Evolutionary conservation across 2,329 filamentous ascomycete genomes (phyloP), one percentile per base, ranked within the genome.

Genomic region (Dryadomyces quercivorus): DNA sequence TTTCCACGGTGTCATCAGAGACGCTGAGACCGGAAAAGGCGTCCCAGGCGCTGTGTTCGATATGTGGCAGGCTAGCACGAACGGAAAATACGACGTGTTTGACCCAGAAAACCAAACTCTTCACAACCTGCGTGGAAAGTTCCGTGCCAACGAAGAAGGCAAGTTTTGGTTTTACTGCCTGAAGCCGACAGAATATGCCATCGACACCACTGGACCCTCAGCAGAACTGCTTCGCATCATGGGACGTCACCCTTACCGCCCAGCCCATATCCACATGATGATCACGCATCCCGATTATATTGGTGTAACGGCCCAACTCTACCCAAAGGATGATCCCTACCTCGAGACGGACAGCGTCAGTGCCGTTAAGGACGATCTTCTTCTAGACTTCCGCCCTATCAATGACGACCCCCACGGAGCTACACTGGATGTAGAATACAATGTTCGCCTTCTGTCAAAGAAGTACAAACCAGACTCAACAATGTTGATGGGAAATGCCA

Each of bases 41-140:
- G 72, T 92, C 47, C 73, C 76, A 18, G 75, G 75, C 56, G 85
- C 85, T 1, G 74, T 80, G 21, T 75, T 93, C 40, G 87, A 92
- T 63, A 76, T 91, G 52, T 93, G 88, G 59, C 83, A 91, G 64
- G 85, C 86, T 0, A 85, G 81, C 0, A 85, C 87, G 36, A 91
- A 92, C 63, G 73, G 80, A 68, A 67, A 63, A 65, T 80, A 80
- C 60, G 83, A 86, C 67, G 80, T 85, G 67, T 82, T 85, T 66
- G 84, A 87, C 61, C 75, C 78, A 0, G 71, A 82, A 15, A 82
- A 86, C 66, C 75, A 78, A 55, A 60, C 64, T 4, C 81, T 84
- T 57, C 78, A 80, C 69, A 87, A 86, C 63, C 71, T 87, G 36
- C 75, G 83, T 15, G 84, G 84, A 43, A 80, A 80, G 60, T 85